A percentile compares a stretch with the other conserved stretches of the same genome.
phyloP scores from a whole-genome alignment of 768 basidiomycete species.

The Auricularia cornea region DNA sequence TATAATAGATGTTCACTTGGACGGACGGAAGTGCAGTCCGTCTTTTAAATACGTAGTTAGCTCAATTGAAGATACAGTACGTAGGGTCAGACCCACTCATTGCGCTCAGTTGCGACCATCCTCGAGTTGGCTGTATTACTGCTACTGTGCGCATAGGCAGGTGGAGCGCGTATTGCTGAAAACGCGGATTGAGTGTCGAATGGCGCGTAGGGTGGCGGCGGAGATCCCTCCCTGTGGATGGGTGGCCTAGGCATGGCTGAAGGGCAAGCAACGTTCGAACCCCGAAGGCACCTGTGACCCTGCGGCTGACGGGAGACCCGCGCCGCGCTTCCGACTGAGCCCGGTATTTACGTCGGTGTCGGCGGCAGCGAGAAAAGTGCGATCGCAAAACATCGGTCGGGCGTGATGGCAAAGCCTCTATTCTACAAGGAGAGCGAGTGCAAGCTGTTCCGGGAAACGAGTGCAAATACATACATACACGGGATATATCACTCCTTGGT shows the following conservation, averaged over 20 bases:
- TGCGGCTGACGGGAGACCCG: neutral
- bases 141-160: too few species aligned
- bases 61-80: too few species aligned
- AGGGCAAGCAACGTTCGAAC: neutral
- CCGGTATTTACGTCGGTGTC: neutral
- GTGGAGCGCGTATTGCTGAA: too few species aligned
- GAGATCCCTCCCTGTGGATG: neutral
- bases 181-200: too few species aligned
- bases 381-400: neutral
- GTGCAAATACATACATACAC: neutral
- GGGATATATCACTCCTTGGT: neutral
- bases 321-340: neutral
- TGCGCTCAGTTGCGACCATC: too few species aligned
- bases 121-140: too few species aligned
- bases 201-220: neutral
- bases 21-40: too few species aligned
- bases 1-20: too few species aligned
- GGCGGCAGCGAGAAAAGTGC: neutral
- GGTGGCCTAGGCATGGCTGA: neutral
- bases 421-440: neutral
- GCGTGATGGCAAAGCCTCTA: neutral
- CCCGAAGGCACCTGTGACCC: neutral
- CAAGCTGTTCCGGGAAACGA: neutral
- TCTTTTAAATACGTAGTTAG: too few species aligned
- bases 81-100: too few species aligned